Evolutionary conservation across 768 basidiomycete species (phyloP), one percentile per base, ranked within the genome.

Genomic region (Russula foetens): DNA sequence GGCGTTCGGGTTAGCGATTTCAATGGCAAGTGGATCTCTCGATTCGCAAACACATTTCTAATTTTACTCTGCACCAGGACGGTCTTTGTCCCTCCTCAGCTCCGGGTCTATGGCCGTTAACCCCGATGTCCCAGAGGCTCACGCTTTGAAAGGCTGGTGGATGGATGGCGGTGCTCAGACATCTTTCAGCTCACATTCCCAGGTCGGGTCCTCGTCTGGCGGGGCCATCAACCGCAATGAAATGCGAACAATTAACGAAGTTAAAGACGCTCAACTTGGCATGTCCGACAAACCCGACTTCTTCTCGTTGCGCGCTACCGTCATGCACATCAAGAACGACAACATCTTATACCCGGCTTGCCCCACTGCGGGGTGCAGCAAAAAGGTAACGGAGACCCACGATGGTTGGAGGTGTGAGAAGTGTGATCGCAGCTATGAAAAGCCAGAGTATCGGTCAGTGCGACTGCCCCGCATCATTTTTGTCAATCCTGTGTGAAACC

Each of bases 1-100:
- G 88, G 91, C 24, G 91, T 92, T 64, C 92, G 88, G 71, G 90
- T 98, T 43, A 86, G 92, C 28, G 96, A 98, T 65, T 99, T 88
- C 71, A 86, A 87, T 68, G 92, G 92, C 84, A 66, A 52, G 75
- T 59, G 26, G 46, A 47, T 23, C 56, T 45, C 21, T 26, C 43
- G 15, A 29, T 56, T 63, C n/a, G 21, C 48, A 59, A n/a, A 47
- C 59, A 47, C 59, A 58, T 57, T 45, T 64, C 62, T 63, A 47
- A 49, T 39, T 38, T 11, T 60, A 52, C 23, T 56, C 23, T 21
- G 5, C 28, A 17, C 43, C 53, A 90, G 91, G 92, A 17, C 84
- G 93, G 54, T 88, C 82, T 1, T 79, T 99, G 50, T 93, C 92
- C 1, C 88, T 91, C 84, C 76, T 84, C 65, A 86, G 84, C 69